Conservation (phyloP, 176 grass and related monocot species). For the Poa annua region DNA sequence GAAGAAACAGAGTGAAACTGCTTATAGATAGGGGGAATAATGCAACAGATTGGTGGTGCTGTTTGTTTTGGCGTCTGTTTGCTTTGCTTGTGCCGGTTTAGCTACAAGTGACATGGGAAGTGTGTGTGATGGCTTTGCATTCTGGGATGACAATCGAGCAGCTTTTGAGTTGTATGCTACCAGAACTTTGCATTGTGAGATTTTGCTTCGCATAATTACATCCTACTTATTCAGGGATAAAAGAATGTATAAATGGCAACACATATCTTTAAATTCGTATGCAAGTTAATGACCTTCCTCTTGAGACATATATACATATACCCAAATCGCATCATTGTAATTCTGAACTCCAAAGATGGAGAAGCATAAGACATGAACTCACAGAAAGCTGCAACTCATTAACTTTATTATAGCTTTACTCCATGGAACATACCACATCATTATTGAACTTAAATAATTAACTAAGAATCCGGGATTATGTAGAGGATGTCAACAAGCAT, state of each 20-base stretch:
- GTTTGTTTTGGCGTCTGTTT: slow-evolving; percentile 11
- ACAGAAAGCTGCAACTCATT: neutral
- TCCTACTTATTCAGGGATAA: neutral
- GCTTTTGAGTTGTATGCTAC: slow-evolving; percentile 4
- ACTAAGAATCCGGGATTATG: neutral
- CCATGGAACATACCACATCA: neutral
- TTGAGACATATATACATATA: neutral
- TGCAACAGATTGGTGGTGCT: neutral
- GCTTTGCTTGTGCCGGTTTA: slow-evolving; percentile 18
- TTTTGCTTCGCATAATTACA: neutral
- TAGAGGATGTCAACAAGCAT: neutral
- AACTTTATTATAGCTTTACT: neutral
- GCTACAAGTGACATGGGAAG: slow-evolving; percentile 11
- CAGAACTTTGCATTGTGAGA: neutral
- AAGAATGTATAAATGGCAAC: neutral
- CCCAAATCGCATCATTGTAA: neutral
- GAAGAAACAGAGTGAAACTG: neutral
- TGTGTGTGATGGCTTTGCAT: slow-evolving; percentile 19
- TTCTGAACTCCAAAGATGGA: neutral
- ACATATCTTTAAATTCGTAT: neutral
- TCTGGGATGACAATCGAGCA: slow-evolving; percentile 25
- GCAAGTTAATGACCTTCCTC: neutral
- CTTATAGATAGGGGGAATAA: slow-evolving; percentile 31
- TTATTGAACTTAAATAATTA: slow-evolving; percentile 18
- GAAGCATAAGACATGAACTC: neutral